A percentile compares a stretch with the other conserved stretches of the same genome.
Conservation (phyloP, 768 basidiomycete genomes). For the Coprinellus micaceus region DNA sequence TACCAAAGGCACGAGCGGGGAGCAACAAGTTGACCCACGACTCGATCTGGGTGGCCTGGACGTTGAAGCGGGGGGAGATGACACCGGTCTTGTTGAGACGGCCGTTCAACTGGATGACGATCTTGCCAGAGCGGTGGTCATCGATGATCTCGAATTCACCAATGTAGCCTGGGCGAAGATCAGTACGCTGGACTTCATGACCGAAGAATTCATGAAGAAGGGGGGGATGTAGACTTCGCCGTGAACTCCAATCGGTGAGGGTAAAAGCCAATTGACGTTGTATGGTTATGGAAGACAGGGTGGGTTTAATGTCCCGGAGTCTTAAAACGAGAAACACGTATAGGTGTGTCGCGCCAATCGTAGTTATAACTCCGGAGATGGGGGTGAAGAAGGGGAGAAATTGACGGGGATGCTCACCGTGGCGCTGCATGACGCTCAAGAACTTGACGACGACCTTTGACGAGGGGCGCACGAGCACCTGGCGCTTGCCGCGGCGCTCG, state of each 20-base stretch:
- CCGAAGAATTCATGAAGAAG: conserved; percentile 11
- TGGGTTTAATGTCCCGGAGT: conserved; percentile 64
- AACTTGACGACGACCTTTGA: conserved; percentile 99
- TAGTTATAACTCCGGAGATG: conserved; percentile 80
- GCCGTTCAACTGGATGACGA: conserved; percentile 97
- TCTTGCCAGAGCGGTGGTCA: conserved; percentile 97
- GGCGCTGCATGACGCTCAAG: conserved; percentile 97
- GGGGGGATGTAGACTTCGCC: conserved; percentile 44
- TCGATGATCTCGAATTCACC: conserved; percentile 99
- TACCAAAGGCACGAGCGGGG: conserved; percentile 94
- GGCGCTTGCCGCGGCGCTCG: conserved; percentile 98
- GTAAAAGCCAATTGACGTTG: conserved; percentile 43
- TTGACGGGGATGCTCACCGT: conserved; percentile 59
- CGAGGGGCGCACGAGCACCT: conserved; percentile 95
- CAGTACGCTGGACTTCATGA: conserved; percentile 15
- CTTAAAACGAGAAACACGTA: conserved; percentile 81
- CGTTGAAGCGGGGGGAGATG: conserved; percentile 98
- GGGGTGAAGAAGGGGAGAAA: not conserved
- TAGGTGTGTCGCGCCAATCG: conserved; percentile 58
- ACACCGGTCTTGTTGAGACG: conserved; percentile 99
- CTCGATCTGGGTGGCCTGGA: conserved; percentile 90
- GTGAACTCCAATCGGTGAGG: conserved; percentile 51
- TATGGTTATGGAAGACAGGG: conserved; percentile 58
- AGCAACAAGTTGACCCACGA: conserved; percentile 95
- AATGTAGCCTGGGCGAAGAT: conserved; percentile 72